These are phyloP conservation scores for Aspergillus eucalypticola DNA, from an alignment of 2,329 filamentous ascomycete species.

Conservation along the genomic window DNA sequence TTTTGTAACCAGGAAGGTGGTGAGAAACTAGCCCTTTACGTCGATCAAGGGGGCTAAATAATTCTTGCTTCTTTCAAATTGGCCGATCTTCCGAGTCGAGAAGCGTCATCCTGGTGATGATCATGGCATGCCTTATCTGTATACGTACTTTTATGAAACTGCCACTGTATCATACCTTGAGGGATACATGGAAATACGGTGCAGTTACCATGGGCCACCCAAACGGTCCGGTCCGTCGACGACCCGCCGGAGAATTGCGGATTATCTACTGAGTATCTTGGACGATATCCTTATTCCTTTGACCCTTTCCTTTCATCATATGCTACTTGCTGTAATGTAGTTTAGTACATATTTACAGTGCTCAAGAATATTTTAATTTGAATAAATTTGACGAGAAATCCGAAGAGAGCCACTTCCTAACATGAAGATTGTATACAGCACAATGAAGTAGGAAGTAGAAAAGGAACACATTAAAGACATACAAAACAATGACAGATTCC, in stretches of 20 bases:
- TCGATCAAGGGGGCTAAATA: not conserved
- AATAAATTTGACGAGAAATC: too few species aligned
- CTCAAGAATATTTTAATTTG: too few species aligned
- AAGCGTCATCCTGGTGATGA: not conserved
- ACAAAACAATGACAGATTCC: too few species aligned
- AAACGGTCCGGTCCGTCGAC: not conserved
- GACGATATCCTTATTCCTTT: not conserved
- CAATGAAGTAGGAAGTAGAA: too few species aligned
- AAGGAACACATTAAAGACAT: too few species aligned
- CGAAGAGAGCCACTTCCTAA: too few species aligned
- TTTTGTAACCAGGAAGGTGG: not conserved
- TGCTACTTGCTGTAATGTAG: not conserved
- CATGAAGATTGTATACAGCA: too few species aligned
- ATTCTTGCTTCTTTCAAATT: not conserved
- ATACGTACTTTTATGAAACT: too few species aligned
- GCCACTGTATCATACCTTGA: too few species aligned
- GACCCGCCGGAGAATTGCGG: not conserved
- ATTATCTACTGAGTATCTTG: not conserved
- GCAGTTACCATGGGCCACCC: not conserved
- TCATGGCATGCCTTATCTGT: too few species aligned
- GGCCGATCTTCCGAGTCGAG: not conserved
- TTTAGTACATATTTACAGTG: too few species aligned
- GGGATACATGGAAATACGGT: not conserved
- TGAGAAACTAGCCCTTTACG: not conserved
- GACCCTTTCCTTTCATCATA: not conserved